phyloP scores from a whole-genome alignment of 176 grass and related monocot species.

The Oryza glumipatula region DNA sequence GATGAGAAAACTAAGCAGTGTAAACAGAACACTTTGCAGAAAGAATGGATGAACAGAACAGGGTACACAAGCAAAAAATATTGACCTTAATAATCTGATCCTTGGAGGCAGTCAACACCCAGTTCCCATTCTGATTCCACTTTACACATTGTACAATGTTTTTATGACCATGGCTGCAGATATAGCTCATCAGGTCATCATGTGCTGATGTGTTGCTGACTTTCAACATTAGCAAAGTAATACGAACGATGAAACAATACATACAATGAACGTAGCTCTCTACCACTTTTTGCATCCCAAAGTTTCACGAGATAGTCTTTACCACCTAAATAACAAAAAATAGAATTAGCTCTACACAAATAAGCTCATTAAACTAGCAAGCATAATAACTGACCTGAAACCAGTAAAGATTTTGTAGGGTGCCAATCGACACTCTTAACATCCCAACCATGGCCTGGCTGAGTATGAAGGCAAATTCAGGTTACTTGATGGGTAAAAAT shows the following conservation, averaged over 20 bases:
- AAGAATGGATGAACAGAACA: slow-evolving; percentile 23
- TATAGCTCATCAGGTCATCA: slow-evolving; percentile 38
- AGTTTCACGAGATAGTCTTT: slow-evolving; percentile 99
- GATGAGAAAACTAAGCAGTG: slow-evolving; percentile 5
- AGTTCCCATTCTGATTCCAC: slow-evolving; percentile 99
- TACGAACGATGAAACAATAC: slow-evolving; percentile 32
- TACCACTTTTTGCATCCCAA: slow-evolving; percentile 94
- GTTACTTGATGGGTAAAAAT: slow-evolving; percentile 47
- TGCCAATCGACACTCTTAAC: slow-evolving; percentile 99
- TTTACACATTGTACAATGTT: slow-evolving; percentile 98
- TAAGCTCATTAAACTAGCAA: slow-evolving; percentile 31
- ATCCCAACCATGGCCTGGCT: slow-evolving; percentile 99
- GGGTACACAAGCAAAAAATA: slow-evolving; percentile 30
- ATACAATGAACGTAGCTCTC: slow-evolving; percentile 88
- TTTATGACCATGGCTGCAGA: slow-evolving; percentile 96
- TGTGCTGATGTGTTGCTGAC: slow-evolving; percentile 29
- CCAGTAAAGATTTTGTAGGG: slow-evolving; percentile 94
- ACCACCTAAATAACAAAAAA: slow-evolving; percentile 63
- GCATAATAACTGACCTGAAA: slow-evolving; percentile 73
- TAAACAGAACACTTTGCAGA: slow-evolving; percentile 10
- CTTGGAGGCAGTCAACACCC: slow-evolving; percentile 96
- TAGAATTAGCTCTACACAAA: slow-evolving; percentile 33
- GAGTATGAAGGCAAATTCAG: slow-evolving; percentile 76
- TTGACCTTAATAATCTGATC: slow-evolving; percentile 98
- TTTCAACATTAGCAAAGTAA: slow-evolving; percentile 38